phyloP scores from a whole-genome alignment of 2,329 filamentous ascomycete genomes.

The Shiraia sp. region DNA sequence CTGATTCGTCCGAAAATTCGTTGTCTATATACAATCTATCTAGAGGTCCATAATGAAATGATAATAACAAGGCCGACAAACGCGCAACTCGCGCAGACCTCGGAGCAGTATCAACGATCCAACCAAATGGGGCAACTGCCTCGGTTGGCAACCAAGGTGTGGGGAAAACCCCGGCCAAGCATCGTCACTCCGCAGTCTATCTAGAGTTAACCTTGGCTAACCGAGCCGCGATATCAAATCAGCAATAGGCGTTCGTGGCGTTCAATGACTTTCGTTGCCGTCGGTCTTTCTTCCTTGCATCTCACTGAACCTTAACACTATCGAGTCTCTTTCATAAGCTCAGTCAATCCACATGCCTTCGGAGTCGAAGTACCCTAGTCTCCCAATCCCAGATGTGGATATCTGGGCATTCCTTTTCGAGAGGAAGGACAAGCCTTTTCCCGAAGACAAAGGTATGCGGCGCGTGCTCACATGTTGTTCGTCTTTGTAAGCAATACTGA shows the following conservation, averaged over 20 bases:
- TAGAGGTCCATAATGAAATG: not conserved
- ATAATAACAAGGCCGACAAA: not conserved
- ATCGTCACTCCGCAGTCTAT: conserved; percentile 18
- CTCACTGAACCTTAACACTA: conserved; percentile 7
- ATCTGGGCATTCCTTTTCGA: conserved; percentile 81
- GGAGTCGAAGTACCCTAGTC: conserved; percentile 64
- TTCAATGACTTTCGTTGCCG: conserved; percentile 12
- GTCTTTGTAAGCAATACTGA: conserved; percentile 6
- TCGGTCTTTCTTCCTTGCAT: conserved; percentile 6
- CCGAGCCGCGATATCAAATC: conserved; percentile 16
- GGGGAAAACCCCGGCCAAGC: conserved; percentile 16
- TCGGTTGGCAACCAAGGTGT: conserved; percentile 19
- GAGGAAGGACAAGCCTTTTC: conserved; percentile 64
- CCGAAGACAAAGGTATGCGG: conserved; percentile 70
- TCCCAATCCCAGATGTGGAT: conserved; percentile 75
- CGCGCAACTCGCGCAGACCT: conserved; percentile 16
- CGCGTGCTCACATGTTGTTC: not conserved
- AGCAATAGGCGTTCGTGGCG: conserved; percentile 12
- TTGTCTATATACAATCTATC: not conserved
- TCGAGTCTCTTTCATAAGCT: conserved; percentile 8
- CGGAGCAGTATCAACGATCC: conserved; percentile 9
- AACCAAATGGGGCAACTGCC: conserved; percentile 19
- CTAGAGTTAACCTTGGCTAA: conserved; percentile 5
- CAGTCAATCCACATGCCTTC: conserved; percentile 64
- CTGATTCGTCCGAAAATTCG: not conserved